Conservation (phyloP, 179 eudicot species). For the Carnegiea gigantea region DNA sequence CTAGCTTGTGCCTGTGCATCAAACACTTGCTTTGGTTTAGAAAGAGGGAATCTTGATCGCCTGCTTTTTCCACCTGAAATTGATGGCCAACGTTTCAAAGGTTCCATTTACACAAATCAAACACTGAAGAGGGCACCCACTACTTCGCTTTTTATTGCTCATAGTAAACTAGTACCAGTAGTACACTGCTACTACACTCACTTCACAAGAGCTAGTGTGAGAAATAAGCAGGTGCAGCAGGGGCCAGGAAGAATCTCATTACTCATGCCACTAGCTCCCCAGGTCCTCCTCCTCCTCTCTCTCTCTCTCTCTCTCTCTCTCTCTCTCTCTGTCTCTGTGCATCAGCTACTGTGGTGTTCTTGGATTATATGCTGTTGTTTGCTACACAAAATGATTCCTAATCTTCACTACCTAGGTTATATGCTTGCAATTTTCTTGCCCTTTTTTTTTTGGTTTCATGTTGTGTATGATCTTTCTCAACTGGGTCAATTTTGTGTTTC, state of each 20-base stretch:
- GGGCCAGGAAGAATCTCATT: too few relatives aligned
- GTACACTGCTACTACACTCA: too few relatives aligned
- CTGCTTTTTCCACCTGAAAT: conserved; percentile 25
- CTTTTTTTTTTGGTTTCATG: not conserved
- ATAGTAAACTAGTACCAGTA: not conserved
- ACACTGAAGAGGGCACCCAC: not conserved
- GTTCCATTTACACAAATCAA: not conserved
- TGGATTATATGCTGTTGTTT: conserved; percentile 17
- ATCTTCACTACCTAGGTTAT: conserved; percentile 12
- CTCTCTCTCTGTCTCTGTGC: not conserved
- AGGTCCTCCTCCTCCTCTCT: not conserved
- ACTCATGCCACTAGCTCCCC: not conserved
- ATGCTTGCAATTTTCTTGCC: not conserved
- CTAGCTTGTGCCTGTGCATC: not conserved
- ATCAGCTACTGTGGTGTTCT: not conserved
- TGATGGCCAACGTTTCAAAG: not conserved
- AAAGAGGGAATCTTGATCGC: conserved; percentile 32
- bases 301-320: not conserved
- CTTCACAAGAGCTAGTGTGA: too few relatives aligned
- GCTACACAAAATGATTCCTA: not conserved
- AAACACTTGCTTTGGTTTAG: not conserved
- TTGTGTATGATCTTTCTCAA: conserved; percentile 17
- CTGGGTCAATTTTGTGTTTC: conserved; percentile 19
- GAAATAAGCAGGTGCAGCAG: too few relatives aligned
- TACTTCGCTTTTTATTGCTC: not conserved